Conservation (phyloP, 2,329 filamentous ascomycete species). For the Daldinia sp. region DNA sequence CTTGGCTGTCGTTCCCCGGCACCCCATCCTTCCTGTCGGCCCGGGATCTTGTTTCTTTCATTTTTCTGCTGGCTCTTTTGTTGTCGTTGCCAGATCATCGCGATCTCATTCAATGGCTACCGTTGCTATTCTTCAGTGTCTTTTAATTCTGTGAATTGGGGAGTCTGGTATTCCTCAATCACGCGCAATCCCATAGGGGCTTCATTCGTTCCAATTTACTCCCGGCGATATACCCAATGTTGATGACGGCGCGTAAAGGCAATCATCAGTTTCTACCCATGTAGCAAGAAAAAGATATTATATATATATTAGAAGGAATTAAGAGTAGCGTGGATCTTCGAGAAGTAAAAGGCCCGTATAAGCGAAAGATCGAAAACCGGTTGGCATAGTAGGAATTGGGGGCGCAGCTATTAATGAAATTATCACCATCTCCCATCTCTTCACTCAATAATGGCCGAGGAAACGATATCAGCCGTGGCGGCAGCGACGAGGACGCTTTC, state of each 20-base stretch:
- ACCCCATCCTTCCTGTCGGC: slow-evolving; percentile 34
- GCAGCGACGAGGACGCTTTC: slow-evolving; percentile 49
- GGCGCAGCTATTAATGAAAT: slow-evolving; percentile 10
- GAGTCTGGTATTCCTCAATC: slow-evolving; percentile 50
- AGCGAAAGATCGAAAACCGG: background rate
- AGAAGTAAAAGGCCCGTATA: slow-evolving; percentile 3
- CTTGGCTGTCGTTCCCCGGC: slow-evolving; percentile 23
- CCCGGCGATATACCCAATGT: slow-evolving; percentile 8
- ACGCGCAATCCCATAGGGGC: slow-evolving; percentile 5
- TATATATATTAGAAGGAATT: background rate
- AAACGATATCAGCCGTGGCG: slow-evolving; percentile 46
- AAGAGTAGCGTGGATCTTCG: slow-evolving; percentile 9
- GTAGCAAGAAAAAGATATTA: slow-evolving; percentile 21
- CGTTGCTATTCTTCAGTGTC: slow-evolving; percentile 35
- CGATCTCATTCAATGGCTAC: slow-evolving; percentile 40
- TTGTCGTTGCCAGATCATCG: slow-evolving; percentile 35
- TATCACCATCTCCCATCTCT: background rate
- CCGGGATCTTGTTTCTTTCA: slow-evolving; percentile 13
- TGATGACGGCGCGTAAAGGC: slow-evolving; percentile 15
- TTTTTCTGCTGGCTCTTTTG: slow-evolving; percentile 21
- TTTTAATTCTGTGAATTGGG: slow-evolving; percentile 45
- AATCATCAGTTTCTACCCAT: slow-evolving; percentile 9
- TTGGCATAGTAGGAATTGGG: slow-evolving; percentile 5
- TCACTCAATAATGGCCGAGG: slow-evolving; percentile 52
- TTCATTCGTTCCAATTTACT: slow-evolving; percentile 33